phyloP scores from a whole-genome alignment of 768 basidiomycete species.

The Punctularia strigosozonata region DNA sequence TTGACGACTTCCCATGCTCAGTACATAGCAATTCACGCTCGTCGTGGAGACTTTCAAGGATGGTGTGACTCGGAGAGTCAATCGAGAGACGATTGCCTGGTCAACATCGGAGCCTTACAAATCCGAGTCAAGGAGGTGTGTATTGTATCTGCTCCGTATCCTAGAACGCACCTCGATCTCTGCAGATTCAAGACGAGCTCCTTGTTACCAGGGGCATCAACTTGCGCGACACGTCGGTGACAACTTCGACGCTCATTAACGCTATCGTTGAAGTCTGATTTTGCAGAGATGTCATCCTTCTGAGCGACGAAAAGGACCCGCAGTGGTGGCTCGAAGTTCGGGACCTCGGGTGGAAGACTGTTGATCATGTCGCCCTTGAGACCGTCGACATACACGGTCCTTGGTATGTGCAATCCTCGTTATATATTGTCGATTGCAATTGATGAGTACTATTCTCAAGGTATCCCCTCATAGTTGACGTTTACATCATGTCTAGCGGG shows the following conservation, averaged over 20 bases:
- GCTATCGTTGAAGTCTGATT: too few relatives aligned
- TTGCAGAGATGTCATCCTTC: slow-evolving; percentile 26
- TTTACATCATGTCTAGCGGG: slow-evolving; percentile 14
- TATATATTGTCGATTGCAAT: too few relatives aligned
- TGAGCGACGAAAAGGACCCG: slow-evolving; percentile 29
- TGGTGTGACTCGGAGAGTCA: too few relatives aligned
- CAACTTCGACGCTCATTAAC: too few relatives aligned
- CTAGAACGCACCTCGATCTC: slow-evolving; percentile 19
- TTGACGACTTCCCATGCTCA: slow-evolving; percentile 3
- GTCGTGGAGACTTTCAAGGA: slow-evolving; percentile 23
- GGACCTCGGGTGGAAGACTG: slow-evolving; percentile 22
- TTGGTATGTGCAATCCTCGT: slow-evolving; percentile 18
- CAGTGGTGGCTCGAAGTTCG: slow-evolving; percentile 26
- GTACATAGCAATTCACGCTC: slow-evolving; percentile 25
- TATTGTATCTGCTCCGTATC: slow-evolving; percentile 28
- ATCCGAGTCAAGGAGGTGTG: slow-evolving; percentile 17
- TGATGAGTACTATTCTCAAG: too few relatives aligned
- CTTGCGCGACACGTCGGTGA: too few relatives aligned
- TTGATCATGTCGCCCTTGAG: slow-evolving; percentile 19
- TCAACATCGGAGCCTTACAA: too few relatives aligned
- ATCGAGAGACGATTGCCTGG: too few relatives aligned
- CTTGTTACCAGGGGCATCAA: slow-evolving; percentile 15
- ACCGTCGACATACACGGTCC: slow-evolving; percentile 22
- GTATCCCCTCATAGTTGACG: slow-evolving; percentile 15
- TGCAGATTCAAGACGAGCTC: slow-evolving; percentile 27